phyloP scores from a whole-genome alignment of 192 early-diverging fungal genomes.

The Backusella westeae region DNA sequence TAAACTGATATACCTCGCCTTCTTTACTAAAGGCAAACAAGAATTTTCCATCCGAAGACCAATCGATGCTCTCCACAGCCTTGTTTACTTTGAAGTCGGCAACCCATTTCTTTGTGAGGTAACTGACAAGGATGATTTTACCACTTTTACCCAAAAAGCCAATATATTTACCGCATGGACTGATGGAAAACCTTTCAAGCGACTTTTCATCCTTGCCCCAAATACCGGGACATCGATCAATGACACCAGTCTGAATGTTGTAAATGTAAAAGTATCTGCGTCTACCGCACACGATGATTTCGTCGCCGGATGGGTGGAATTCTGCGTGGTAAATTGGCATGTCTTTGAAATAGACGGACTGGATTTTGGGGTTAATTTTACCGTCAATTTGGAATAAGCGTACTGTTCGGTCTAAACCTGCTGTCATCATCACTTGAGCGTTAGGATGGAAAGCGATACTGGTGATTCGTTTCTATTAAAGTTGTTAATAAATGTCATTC shows the following conservation, averaged over 20 bases:
- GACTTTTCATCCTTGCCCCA: conserved; percentile 72
- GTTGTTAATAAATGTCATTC: conserved; percentile 11
- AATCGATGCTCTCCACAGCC: conserved; percentile 65
- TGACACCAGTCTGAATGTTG: conserved; percentile 74
- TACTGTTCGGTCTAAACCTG: conserved; percentile 86
- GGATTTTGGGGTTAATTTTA: conserved; percentile 89
- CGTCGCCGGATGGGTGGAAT: conserved; percentile 73
- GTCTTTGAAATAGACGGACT: conserved; percentile 87
- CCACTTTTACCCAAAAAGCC: conserved; percentile 81
- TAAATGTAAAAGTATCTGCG: conserved; percentile 82
- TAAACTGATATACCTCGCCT: conserved; percentile 90
- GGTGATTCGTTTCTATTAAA: conserved; percentile 59
- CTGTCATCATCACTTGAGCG: conserved; percentile 83
- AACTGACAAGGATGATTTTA: conserved; percentile 76
- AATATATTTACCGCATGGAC: conserved; percentile 70
- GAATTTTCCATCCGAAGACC: conserved; percentile 76
- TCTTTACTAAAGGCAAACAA: conserved; percentile 79
- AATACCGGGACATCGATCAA: conserved; percentile 70
- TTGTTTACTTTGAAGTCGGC: conserved; percentile 90
- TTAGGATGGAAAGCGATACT: conserved; percentile 86
- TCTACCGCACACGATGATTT: conserved; percentile 77
- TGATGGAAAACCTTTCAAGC: conserved; percentile 67
- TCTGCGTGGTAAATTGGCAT: conserved; percentile 75
- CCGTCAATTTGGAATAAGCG: conserved; percentile 92
- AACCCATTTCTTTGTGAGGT: conserved; percentile 85